Evolutionary conservation across 768 basidiomycete species (phyloP), one percentile per base, ranked within the genome.

Genomic region (Fomitopsis pulvina): DNA sequence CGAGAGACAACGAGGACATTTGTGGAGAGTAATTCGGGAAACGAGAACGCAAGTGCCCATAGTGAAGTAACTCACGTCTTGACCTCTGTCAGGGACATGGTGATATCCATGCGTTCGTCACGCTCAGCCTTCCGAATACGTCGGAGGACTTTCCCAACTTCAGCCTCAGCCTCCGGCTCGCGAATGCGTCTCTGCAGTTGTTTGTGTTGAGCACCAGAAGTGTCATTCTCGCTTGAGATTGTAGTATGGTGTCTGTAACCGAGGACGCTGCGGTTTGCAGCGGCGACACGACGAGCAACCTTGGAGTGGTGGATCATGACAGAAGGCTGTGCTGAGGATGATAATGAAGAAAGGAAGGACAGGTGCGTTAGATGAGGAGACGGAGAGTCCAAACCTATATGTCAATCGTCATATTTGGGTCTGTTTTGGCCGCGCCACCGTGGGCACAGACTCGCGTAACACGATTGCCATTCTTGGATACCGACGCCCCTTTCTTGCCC

Each of bases 101-200:
- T 67, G 20, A 74, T 56, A 47, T 70, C 66, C 53, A 68, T 65
- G 34, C 68, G 65, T 58, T 73, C 73, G 47, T 72, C 71, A 30
- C 70, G 65, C 52, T 74, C 73, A 1, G 71, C 69, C 61, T 73
- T 74, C 28, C 24, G 29, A 12, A 46, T 30, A 30, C 45, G 45
- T 12, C 45, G 27, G 6, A n/a, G 25, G 16, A 30, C 14, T 3
- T 20, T 32, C 28, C 20, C 6, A 8, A 46, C 45, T 11, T 14
- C 18, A 3, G 14, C 45, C 8, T 32, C n/a, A 16, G 42, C 34
- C 34, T 6, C 34, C 18, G 22, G 7, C 26, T 27, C n/a, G 25
- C 22, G n/a, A 8, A 18, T 27, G 26, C 11, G 26, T 21, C 39
- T 41, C 14, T 28, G 25, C 3, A 14, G n/a, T 27, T 3, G 43